Percentiles rank a stretch among this genome's conserved stretches.
Evolutionary conservation across 805 yeast species (phyloP).

Genomic region (Starmerella sirachaensis): DNA sequence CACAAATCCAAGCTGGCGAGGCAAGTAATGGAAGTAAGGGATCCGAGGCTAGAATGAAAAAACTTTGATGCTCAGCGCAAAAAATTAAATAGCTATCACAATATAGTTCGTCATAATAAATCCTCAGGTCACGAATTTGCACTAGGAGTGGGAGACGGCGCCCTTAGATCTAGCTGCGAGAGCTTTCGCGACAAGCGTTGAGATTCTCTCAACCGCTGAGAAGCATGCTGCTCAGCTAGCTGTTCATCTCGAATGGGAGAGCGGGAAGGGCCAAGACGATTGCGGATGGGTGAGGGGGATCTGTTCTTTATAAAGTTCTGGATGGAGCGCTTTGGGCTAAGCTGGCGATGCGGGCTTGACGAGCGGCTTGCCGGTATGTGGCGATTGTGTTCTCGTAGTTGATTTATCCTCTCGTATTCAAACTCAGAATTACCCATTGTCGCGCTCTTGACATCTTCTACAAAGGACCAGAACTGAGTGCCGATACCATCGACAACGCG

Average conservation of each 20-base stretch:
- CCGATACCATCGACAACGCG: constrained; percentile 29
- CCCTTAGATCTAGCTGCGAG: constrained; percentile 12
- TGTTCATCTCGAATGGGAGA: constrained; percentile 7
- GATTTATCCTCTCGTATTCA: constrained; percentile 8
- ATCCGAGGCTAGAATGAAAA: no score
- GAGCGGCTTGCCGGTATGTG: background rate
- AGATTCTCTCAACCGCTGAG: constrained; percentile 13
- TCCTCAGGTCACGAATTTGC: background rate
- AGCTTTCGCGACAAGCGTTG: constrained; percentile 12
- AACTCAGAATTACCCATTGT: constrained; percentile 27
- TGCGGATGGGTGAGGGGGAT: constrained; percentile 13
- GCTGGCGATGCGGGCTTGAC: constrained; percentile 12
- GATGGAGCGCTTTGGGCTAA: constrained; percentile 14
- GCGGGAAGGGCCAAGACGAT: constrained; percentile 4
- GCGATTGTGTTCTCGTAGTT: background rate
- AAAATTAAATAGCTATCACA: background rate
- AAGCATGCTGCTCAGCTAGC: constrained; percentile 8
- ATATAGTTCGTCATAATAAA: background rate
- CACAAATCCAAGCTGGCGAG: no score
- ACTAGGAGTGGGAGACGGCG: constrained; percentile 1
- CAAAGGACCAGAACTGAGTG: constrained; percentile 28
- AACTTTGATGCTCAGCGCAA: no score
- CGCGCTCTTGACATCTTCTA: constrained; percentile 28
- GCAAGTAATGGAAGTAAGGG: no score
- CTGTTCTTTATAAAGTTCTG: constrained; percentile 13